Evolutionary conservation across 768 basidiomycete species (phyloP).

Genomic region (Gautieria morchelliformis): DNA sequence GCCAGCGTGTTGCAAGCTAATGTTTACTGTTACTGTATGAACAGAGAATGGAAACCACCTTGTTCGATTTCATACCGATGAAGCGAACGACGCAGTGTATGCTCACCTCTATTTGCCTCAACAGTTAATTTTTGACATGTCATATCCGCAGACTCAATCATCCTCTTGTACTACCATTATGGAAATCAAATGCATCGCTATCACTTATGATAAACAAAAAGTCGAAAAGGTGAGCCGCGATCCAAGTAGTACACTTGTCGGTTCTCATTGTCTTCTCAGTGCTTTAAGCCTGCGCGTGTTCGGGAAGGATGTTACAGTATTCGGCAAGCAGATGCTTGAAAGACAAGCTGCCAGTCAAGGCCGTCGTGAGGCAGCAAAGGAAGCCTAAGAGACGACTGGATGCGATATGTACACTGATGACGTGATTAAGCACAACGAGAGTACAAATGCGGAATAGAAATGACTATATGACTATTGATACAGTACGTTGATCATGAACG

Average conservation of each 20-base stretch:
- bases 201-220: conserved; percentile 95
- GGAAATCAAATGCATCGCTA: conserved; percentile 85
- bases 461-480: neutral
- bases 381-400: neutral
- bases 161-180: conserved; percentile 84
- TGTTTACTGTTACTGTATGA: neutral
- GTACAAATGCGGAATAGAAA: neutral
- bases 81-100: conserved; percentile 44
- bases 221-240: conserved; percentile 67
- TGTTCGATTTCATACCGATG: conserved; percentile 52
- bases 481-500: neutral
- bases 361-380: conserved; percentile 2
- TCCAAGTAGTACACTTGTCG: neutral
- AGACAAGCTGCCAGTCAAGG: neutral
- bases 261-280: conserved; percentile 30
- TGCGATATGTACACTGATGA: neutral
- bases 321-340: conserved; percentile 18
- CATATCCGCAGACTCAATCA: conserved; percentile 48
- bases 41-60: conserved; percentile 66
- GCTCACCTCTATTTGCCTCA: conserved; percentile 17
- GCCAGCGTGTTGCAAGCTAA: neutral
- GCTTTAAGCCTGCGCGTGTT: conserved; percentile 83
- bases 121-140: neutral
- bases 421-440: neutral
- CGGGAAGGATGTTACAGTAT: conserved; percentile 62